Evolutionary conservation across 1,139 yeast genomes (phyloP).

Genomic region (Nakaseomyces nivariensis): DNA sequence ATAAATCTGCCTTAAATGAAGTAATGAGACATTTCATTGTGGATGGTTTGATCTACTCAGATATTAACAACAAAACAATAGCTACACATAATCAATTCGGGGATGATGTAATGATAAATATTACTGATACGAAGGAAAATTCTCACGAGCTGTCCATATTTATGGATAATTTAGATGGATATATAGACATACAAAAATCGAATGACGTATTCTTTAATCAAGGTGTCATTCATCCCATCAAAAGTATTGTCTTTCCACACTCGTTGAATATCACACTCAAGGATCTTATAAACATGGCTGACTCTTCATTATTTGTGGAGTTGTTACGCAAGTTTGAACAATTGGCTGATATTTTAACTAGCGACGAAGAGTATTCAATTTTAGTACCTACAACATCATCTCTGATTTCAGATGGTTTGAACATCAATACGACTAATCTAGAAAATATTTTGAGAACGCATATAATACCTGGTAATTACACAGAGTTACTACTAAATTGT

Average conservation of each 20-base stretch:
- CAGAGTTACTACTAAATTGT: constrained; percentile 38
- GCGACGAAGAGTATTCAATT: constrained; percentile 42
- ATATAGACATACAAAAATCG: constrained; percentile 31
- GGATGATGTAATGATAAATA: constrained; percentile 21
- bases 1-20: constrained; percentile 40
- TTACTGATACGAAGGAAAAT: constrained; percentile 2
- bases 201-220: constrained; percentile 68
- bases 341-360: constrained; percentile 14
- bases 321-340: constrained; percentile 34
- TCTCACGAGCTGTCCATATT: not conserved
- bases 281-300: constrained; percentile 49
- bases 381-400: constrained; percentile 63
- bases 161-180: constrained; percentile 20
- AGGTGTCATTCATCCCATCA: constrained; percentile 76
- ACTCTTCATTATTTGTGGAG: constrained; percentile 37
- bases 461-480: constrained; percentile 47
- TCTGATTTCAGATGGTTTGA: constrained; percentile 31
- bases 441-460: constrained; percentile 56
- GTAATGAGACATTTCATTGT: constrained; percentile 53
- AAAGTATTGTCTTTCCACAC: constrained; percentile 48
- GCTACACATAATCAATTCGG: constrained; percentile 32
- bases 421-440: constrained; percentile 32
- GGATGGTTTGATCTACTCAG: constrained; percentile 59
- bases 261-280: constrained; percentile 43
- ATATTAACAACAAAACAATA: constrained; percentile 33